These are phyloP conservation scores for Colletotrichum cereale DNA, from an alignment of 2,329 filamentous ascomycete species.

Conservation along the genomic window DNA sequence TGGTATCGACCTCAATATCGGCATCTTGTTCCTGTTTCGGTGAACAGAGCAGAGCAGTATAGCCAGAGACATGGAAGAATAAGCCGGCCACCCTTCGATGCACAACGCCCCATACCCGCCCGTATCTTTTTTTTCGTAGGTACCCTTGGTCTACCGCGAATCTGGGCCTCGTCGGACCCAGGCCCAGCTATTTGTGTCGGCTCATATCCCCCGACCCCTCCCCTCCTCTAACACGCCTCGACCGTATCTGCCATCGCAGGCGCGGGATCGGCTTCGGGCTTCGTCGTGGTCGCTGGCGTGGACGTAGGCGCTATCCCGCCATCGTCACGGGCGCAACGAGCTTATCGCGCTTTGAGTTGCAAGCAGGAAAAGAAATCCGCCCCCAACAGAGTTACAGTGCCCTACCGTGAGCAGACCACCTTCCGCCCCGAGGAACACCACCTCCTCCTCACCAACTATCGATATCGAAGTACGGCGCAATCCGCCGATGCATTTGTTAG, in stretches of 20 bases:
- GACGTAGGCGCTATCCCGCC: background rate
- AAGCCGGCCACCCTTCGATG: conserved; percentile 27
- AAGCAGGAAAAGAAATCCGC: background rate
- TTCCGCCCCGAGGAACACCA: conserved; percentile 1
- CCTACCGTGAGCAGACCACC: conserved; percentile 25
- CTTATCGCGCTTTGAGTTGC: conserved; percentile 24
- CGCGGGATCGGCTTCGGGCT: background rate
- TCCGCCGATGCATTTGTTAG: conserved; percentile 38
- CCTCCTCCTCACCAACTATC: background rate
- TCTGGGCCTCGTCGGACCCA: conserved; percentile 26
- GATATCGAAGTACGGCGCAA: conserved; percentile 16
- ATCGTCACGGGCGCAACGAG: conserved; percentile 1
- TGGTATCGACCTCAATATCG: background rate
- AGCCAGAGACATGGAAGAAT: conserved; percentile 6
- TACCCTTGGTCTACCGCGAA: conserved; percentile 3
- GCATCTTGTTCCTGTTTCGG: background rate
- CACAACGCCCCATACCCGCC: conserved; percentile 17
- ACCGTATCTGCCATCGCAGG: conserved; percentile 1
- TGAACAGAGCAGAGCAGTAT: conserved; percentile 9
- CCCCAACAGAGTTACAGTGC: conserved; percentile 16
- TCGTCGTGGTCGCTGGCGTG: background rate
- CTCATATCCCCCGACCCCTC: background rate
- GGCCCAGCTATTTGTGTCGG: conserved; percentile 19
- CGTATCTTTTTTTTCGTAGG: background rate
- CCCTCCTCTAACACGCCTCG: background rate